A percentile compares a stretch with the other conserved stretches of the same genome.
Evolutionary conservation across 768 basidiomycete species (phyloP).

Genomic region (Tricholoma terreum): DNA sequence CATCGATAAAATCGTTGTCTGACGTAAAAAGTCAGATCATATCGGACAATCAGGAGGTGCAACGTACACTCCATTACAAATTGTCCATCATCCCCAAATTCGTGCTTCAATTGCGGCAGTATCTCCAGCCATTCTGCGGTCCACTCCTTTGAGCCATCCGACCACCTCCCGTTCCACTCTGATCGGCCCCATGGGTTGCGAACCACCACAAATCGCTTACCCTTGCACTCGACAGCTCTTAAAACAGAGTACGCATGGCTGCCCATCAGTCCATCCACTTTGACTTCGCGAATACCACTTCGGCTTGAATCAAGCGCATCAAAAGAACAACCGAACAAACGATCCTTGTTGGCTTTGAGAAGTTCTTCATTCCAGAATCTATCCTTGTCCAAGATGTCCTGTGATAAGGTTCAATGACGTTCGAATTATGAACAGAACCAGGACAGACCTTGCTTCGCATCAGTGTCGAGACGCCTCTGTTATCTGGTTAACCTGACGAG

Average conservation of each 20-base stretch:
- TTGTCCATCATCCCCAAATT: slow-evolving; percentile 40
- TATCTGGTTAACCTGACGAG: not conserved
- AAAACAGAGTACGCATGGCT: slow-evolving; percentile 44
- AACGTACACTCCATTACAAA: slow-evolving; percentile 42
- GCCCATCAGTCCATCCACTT: slow-evolving; percentile 31
- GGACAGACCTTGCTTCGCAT: slow-evolving; percentile 38
- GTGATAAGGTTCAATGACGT: not conserved
- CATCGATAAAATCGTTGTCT: slow-evolving; percentile 47
- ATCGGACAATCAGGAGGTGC: not conserved
- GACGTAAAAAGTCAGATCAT: not conserved
- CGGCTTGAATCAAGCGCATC: slow-evolving; percentile 28
- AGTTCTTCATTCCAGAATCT: slow-evolving; percentile 56
- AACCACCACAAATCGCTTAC: slow-evolving; percentile 41
- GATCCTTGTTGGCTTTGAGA: slow-evolving; percentile 45
- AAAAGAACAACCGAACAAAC: slow-evolving; percentile 53
- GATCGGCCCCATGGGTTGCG: slow-evolving; percentile 43
- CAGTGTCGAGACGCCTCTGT: slow-evolving; percentile 43
- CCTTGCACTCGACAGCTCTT: slow-evolving; percentile 36
- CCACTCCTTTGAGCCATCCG: slow-evolving; percentile 43
- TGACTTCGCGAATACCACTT: slow-evolving; percentile 21
- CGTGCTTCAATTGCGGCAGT: slow-evolving; percentile 31
- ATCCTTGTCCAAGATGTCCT: slow-evolving; percentile 47
- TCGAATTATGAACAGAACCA: not conserved
- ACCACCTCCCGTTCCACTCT: slow-evolving; percentile 43
- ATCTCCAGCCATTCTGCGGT: slow-evolving; percentile 37